Evolutionary conservation across 345 rosid species (phyloP).

Genomic region (Laguncularia racemosa): DNA sequence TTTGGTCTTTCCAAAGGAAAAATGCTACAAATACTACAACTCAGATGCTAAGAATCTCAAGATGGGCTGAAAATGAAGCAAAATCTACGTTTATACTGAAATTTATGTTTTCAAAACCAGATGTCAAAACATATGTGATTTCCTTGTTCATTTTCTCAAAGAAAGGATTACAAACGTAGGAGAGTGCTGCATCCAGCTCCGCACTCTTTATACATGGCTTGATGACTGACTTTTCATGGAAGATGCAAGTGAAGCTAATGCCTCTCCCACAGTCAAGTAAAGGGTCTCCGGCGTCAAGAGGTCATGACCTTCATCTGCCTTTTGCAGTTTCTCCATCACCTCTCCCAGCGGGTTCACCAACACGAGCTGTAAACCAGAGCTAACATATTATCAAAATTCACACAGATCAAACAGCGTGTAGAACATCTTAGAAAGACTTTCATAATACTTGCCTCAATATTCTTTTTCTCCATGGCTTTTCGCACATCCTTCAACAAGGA

Average conservation of each 20-base stretch:
- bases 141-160: no score
- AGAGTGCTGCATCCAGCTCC: no score
- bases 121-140: no score
- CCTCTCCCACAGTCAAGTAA: slow-evolving; percentile 83
- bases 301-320: slow-evolving; percentile 40
- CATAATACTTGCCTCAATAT: slow-evolving; percentile 38
- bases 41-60: no score
- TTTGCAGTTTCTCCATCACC: slow-evolving; percentile 75
- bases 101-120: no score
- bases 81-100: no score
- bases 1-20: no score
- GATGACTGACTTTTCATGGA: slow-evolving; percentile 38
- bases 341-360: slow-evolving; percentile 87
- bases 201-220: slow-evolving; percentile 24
- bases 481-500: slow-evolving; percentile 54
- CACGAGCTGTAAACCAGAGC: slow-evolving; percentile 45
- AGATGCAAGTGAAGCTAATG: slow-evolving; percentile 66
- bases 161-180: no score
- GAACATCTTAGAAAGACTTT: no score
- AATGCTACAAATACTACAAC: no score
- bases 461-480: slow-evolving; percentile 49
- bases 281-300: slow-evolving; percentile 47
- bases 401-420: no score
- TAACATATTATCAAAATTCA: not conserved
- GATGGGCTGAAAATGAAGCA: no score